Percentiles rank a stretch among this genome's conserved stretches.
Evolutionary conservation across 495 filamentous ascomycete genomes (phyloP).

Genomic region (Aspergillus saccharolyticus): DNA sequence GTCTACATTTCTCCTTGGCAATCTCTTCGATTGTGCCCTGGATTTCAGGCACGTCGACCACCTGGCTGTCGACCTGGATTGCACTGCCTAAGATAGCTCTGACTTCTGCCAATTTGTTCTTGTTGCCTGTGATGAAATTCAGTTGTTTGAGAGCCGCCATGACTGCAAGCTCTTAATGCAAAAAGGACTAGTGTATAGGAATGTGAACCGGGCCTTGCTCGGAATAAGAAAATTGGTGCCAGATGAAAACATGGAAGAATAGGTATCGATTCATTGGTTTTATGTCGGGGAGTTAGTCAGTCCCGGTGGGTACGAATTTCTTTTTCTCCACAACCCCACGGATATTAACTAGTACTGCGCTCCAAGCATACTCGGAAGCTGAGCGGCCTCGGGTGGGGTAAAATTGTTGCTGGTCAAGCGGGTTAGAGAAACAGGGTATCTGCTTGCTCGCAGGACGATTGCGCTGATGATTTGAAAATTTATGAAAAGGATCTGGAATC

Average conservation of each 20-base stretch:
- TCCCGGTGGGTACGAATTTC: background rate
- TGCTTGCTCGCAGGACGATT: background rate
- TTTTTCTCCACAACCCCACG: conserved; percentile 1
- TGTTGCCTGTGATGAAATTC: conserved; percentile 96
- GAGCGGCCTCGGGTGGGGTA: background rate
- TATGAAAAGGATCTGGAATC: background rate
- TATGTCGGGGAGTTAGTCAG: background rate
- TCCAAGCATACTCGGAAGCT: background rate
- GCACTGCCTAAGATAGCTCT: conserved; percentile 73
- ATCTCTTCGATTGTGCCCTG: conserved; percentile 93
- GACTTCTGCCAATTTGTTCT: conserved; percentile 86
- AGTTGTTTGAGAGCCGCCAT: conserved; percentile 42
- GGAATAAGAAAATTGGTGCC: too few species aligned
- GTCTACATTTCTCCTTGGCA: conserved; percentile 75
- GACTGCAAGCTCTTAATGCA: background rate
- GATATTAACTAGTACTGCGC: background rate
- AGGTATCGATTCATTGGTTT: too few species aligned
- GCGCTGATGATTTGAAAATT: background rate
- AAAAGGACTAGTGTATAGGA: background rate
- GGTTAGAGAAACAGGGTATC: background rate
- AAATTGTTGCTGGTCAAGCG: background rate
- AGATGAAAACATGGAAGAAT: background rate
- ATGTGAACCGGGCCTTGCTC: too few species aligned
- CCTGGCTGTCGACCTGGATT: conserved; percentile 66
- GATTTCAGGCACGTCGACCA: conserved; percentile 78